Evolutionary conservation across 1,284 basidiomycete species (phyloP), one percentile per base, ranked within the genome.

Genomic region (Ceratobasidium sp.): DNA sequence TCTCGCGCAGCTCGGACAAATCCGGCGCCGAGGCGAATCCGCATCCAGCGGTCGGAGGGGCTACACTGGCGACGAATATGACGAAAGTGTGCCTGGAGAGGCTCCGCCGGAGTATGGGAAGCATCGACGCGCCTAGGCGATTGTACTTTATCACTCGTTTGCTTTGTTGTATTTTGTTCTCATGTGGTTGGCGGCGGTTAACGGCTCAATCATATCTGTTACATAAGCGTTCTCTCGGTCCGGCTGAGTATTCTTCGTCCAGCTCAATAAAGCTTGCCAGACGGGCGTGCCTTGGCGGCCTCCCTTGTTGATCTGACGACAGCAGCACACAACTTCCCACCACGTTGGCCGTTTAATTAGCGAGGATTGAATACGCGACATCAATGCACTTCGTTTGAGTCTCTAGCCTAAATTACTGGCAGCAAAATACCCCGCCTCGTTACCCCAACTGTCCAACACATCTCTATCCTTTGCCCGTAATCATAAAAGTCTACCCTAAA

Each of bases 51-150:
- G 56, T 43, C 25, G 13, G 27, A 31, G 50, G 29, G 50, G 50
- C 5, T 53, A 32, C 29, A 12, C 50, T 29, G 50, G 29, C 29
- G 29, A n/a, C 5, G 45, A n/a, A 40, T 50, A 32, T 10, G 27
- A 22, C 31, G 22, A n/a, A 29, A 62, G 22, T 35, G n/a, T 34
- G 8, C 22, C 49, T 25, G 49, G 15, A 25, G 34, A 20, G 1
- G 47, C 47, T 17, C 62, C 62, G n/a, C 62, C 62, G 27, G 49
- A 65, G 35, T 65, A 65, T 43, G 62, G 62, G 25, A 65, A 65
- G 27, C 62, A 65, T 27, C 32, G 62, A 31, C 62, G 62, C 15
- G 38, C 53, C 1, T 53, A 43, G 27, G 22, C 7, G n/a, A 27
- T 40, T 40, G 38, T 40, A 40, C 10, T 40, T 40, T 40, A 40